phyloP scores from a whole-genome alignment of 805 yeast genomes.

The Metschnikowia continentalis region DNA sequence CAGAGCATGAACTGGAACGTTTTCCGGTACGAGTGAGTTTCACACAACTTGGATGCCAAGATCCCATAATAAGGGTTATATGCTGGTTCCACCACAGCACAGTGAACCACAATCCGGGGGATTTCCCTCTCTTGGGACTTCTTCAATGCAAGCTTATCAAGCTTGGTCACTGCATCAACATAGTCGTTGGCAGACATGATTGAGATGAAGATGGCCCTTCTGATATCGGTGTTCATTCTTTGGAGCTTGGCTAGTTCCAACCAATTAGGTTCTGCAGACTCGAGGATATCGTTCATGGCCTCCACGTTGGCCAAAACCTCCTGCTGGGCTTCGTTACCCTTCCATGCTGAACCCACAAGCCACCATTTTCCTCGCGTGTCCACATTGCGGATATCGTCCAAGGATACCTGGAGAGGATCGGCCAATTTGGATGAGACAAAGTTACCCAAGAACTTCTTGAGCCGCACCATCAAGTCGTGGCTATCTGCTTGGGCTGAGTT shows the following conservation, averaged over 20 bases:
- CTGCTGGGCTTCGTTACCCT: constrained; percentile 45
- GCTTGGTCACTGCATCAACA: constrained; percentile 76
- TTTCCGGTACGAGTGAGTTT: constrained; percentile 68
- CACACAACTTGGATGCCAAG: constrained; percentile 73
- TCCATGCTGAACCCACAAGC: constrained; percentile 98
- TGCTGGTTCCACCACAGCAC: constrained; percentile 74
- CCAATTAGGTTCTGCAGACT: constrained; percentile 81
- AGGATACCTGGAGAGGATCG: constrained; percentile 81
- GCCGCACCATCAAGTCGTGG: constrained; percentile 48
- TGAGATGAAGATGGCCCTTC: constrained; percentile 90
- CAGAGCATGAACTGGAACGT: constrained; percentile 86
- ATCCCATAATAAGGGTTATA: constrained; percentile 89
- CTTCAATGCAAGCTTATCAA: constrained; percentile 76
- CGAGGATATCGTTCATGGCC: constrained; percentile 58
- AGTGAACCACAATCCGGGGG: constrained; percentile 79
- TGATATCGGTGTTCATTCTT: constrained; percentile 91
- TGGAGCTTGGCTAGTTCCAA: constrained; percentile 77
- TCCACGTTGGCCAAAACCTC: constrained; percentile 33
- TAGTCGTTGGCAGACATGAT: constrained; percentile 94
- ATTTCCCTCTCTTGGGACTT: constrained; percentile 81
- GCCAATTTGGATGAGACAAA: constrained; percentile 42
- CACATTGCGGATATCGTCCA: constrained; percentile 74
- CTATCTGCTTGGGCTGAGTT: constrained; percentile 49
- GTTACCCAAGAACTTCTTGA: constrained; percentile 61
- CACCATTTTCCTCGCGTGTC: constrained; percentile 96